Conservation (phyloP, 2,329 filamentous ascomycete genomes). For the Trichophyton equinum region DNA sequence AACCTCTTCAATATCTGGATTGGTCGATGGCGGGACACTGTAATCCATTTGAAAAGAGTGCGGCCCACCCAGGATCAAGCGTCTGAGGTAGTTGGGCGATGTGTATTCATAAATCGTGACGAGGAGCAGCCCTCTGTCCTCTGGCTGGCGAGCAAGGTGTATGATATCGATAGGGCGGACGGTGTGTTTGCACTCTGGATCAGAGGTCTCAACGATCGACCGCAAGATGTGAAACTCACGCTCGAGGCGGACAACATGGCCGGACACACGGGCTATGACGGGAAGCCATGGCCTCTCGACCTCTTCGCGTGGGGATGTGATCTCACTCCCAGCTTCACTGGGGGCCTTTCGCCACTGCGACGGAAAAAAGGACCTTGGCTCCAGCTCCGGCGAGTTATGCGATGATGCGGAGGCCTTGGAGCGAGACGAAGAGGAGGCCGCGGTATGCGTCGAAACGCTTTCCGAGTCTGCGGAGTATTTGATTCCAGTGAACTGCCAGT, state of each 20-base stretch:
- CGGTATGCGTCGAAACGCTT: slow-evolving; percentile 8
- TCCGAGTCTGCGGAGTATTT: slow-evolving; percentile 43
- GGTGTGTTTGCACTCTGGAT: slow-evolving; percentile 63
- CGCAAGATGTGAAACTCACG: slow-evolving; percentile 75
- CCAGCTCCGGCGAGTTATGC: slow-evolving; percentile 33
- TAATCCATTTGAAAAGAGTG: slow-evolving; percentile 52
- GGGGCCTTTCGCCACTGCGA: slow-evolving; percentile 40
- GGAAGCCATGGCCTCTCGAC: slow-evolving; percentile 40
- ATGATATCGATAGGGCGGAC: slow-evolving; percentile 69
- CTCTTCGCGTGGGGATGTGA: slow-evolving; percentile 29
- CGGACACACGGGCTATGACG: slow-evolving; percentile 71
- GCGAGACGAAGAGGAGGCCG: slow-evolving; percentile 32
- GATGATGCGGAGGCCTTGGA: slow-evolving; percentile 33
- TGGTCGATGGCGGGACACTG: slow-evolving; percentile 17
- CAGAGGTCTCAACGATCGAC: slow-evolving; percentile 55
- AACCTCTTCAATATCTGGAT: slow-evolving; percentile 33
- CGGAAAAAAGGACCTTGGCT: slow-evolving; percentile 29
- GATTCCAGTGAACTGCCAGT: slow-evolving; percentile 63
- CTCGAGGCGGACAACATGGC: slow-evolving; percentile 71
- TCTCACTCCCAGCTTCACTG: slow-evolving; percentile 38
- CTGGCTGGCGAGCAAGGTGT: slow-evolving; percentile 53
- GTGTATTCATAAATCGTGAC: slow-evolving; percentile 72
- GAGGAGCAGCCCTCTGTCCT: slow-evolving; percentile 58
- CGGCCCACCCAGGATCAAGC: slow-evolving; percentile 65
- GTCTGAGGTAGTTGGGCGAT: slow-evolving; percentile 58